These are phyloP conservation scores for Pascua guehoae DNA, from an alignment of 1,284 basidiomycete genomes.

Conservation along the genomic window DNA sequence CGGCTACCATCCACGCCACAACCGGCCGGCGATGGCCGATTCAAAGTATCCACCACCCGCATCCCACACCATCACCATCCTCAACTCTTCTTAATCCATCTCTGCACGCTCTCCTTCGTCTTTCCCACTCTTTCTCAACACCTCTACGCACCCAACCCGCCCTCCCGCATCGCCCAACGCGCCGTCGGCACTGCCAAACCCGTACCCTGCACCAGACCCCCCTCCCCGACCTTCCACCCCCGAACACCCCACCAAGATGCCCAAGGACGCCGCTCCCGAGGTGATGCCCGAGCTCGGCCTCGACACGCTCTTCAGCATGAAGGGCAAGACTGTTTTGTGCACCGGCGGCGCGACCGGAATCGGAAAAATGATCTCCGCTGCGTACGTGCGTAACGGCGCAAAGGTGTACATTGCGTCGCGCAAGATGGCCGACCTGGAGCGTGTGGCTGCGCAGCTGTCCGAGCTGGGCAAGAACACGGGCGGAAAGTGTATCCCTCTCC, in stretches of 20 bases:
- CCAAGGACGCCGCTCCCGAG: constrained; percentile 23
- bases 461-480: constrained; percentile 12
- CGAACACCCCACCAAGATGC: constrained; percentile 8
- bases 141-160: too few relatives aligned
- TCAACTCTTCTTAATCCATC: too few relatives aligned
- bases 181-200: too few relatives aligned
- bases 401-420: constrained; percentile 33
- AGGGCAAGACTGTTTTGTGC: constrained; percentile 25
- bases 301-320: constrained; percentile 18
- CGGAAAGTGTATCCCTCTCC: constrained; percentile 16
- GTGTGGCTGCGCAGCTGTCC: constrained; percentile 14
- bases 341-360: constrained; percentile 20
- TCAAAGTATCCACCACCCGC: too few relatives aligned
- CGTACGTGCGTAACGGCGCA: constrained; percentile 27
- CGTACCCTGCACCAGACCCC: too few relatives aligned
- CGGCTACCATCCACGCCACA: too few relatives aligned
- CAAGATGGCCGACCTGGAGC: constrained; percentile 20
- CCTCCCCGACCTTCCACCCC: neutral
- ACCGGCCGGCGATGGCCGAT: too few relatives aligned
- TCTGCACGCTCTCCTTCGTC: too few relatives aligned
- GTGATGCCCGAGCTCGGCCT: constrained; percentile 20
- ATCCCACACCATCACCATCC: too few relatives aligned
- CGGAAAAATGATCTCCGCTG: constrained; percentile 27
- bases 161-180: too few relatives aligned
- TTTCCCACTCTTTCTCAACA: too few relatives aligned